A percentile compares a stretch with the other conserved stretches of the same genome.
Evolutionary conservation across 208 protist species (phyloP).

Genomic region (Trypanosoma theileri): DNA sequence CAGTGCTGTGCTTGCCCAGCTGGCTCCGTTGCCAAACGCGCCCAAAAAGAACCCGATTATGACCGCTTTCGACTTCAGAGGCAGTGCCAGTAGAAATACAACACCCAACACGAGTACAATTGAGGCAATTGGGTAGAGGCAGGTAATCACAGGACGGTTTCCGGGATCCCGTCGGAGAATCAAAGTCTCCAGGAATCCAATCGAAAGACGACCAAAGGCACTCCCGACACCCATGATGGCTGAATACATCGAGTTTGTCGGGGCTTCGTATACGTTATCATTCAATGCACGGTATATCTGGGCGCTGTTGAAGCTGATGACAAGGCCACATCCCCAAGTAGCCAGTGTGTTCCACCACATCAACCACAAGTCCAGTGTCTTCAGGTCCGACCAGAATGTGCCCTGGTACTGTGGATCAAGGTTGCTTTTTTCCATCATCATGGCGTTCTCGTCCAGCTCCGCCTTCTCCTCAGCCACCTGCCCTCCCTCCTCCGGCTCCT

Average conservation of each 20-base stretch:
- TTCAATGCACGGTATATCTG: slow-evolving; percentile 49
- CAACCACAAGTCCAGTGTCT: slow-evolving; percentile 33
- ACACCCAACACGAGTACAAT: slow-evolving; percentile 39
- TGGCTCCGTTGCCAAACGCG: slow-evolving; percentile 59
- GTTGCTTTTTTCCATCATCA: not conserved
- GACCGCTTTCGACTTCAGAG: slow-evolving; percentile 40
- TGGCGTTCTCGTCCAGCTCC: slow-evolving; percentile 1
- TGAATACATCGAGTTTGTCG: slow-evolving; percentile 38
- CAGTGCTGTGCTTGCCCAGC: slow-evolving; percentile 55
- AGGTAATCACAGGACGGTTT: slow-evolving; percentile 37
- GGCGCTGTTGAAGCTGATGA: slow-evolving; percentile 22
- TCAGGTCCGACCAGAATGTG: slow-evolving; percentile 34
- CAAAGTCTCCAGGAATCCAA: slow-evolving; percentile 34
- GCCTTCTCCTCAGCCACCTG: not conserved
- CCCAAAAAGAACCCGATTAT: slow-evolving; percentile 48
- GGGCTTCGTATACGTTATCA: slow-evolving; percentile 24
- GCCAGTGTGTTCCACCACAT: slow-evolving; percentile 18
- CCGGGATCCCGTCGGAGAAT: slow-evolving; percentile 33
- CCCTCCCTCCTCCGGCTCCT: not conserved
- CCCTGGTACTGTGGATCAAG: slow-evolving; percentile 21
- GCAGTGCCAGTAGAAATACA: slow-evolving; percentile 45
- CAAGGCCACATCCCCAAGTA: slow-evolving; percentile 15
- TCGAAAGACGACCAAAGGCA: slow-evolving; percentile 54
- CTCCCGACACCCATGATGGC: slow-evolving; percentile 63
- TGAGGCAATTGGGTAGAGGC: slow-evolving; percentile 40